Evolutionary conservation across 352 stramenopile genomes (phyloP), one percentile per base, ranked within the genome.

Genomic region (Globisporangium barbulae): DNA sequence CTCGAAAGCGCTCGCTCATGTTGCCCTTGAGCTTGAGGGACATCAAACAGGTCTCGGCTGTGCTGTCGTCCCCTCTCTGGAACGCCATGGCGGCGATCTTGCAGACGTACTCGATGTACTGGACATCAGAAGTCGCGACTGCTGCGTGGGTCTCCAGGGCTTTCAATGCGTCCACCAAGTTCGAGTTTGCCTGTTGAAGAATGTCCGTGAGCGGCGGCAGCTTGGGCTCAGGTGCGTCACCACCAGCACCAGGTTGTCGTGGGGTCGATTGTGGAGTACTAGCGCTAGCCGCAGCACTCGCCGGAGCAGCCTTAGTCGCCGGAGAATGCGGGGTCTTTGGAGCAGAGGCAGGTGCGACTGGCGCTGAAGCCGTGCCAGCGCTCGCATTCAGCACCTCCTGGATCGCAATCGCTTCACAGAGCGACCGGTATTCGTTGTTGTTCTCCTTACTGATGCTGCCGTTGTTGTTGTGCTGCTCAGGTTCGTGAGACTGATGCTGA

Each of bases 11-110:
- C 6, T 59, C 64, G 55, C 79, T 83, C 12, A 75, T 63, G 4
- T 47, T 62, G 3, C 79, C 78, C 7, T 57, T 39, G 1, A 90
- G 49, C 48, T 88, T 90, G n/a, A 83, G n/a, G 3, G 75, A 68
- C 9, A 59, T 63, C 17, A 86, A 21, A 41, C 78, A 75, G 12
- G 53, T 56, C 19, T 74, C 71, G 5, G 80, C 54, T 3, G 65
- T 54, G n/a, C 65, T 35, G 0, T 58, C 28, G 1, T 41, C 59
- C 19, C 63, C 65, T 44, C 35, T 31, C 37, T 60, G 39, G 1
- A 86, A 60, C 21, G 70, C 52, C 5, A 66, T 58, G 1, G 45
- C 63, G 33, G 63, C 69, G 31, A 86, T 42, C 58, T 83, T 86
- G 50, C 66, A 74, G n/a, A 60, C 53, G 19, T 74, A 78, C 41